Evolutionary conservation across 305 asterid species (phyloP).

Genomic region (Ajuga reptans): DNA sequence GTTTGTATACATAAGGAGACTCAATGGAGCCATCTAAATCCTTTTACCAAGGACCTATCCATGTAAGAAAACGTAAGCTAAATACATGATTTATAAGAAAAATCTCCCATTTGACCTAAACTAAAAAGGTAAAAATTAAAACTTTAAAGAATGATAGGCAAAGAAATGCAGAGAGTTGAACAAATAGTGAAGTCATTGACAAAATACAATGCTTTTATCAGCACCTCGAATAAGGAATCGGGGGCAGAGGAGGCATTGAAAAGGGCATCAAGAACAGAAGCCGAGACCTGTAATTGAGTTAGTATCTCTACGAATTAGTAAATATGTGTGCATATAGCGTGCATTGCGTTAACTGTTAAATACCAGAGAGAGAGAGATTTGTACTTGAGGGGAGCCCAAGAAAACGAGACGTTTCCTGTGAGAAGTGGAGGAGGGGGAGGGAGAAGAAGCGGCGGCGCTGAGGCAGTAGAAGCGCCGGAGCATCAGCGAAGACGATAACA

Average conservation of each 20-base stretch:
- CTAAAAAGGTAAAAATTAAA: not conserved
- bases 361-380: slow-evolving; percentile 17
- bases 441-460: slow-evolving; percentile 40
- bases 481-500: slow-evolving; percentile 57
- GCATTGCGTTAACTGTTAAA: not conserved
- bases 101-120: not conserved
- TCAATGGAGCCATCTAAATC: not conserved
- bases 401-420: slow-evolving; percentile 70
- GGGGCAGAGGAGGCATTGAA: slow-evolving; percentile 61
- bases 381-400: slow-evolving; percentile 80
- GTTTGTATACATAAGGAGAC: not conserved
- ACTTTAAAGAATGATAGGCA: not conserved
- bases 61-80: not conserved
- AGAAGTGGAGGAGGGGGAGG: slow-evolving; percentile 32
- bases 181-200: not conserved
- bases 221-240: slow-evolving; percentile 47
- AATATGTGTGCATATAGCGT: not conserved
- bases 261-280: slow-evolving; percentile 70
- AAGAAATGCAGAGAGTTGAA: not conserved
- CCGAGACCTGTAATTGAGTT: slow-evolving; percentile 43
- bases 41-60: not conserved
- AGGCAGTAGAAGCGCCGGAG: slow-evolving; percentile 74
- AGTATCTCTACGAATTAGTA: not conserved
- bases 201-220: not conserved
- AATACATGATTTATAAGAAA: not conserved